A percentile compares a stretch with the other conserved stretches of the same genome.
phyloP scores from a whole-genome alignment of 2,329 filamentous ascomycete species.

The Penicillium sp. region DNA sequence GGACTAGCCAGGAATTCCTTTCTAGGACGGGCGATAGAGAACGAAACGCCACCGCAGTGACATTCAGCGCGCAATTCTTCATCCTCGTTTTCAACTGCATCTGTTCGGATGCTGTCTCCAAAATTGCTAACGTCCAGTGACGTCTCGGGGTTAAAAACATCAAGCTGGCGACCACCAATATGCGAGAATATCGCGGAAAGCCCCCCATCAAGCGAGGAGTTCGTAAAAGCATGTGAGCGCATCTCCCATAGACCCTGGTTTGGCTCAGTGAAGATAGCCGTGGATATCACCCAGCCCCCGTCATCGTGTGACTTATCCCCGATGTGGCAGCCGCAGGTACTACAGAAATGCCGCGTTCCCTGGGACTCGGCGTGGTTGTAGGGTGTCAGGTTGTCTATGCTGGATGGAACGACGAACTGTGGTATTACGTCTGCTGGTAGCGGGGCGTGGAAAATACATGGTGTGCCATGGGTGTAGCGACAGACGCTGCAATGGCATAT shows the following conservation, averaged over 20 bases:
- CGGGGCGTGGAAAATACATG: conserved; percentile 27
- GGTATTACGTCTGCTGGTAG: conserved; percentile 23
- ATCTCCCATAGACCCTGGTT: conserved; percentile 21
- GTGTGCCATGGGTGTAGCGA: conserved; percentile 42
- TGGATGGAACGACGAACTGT: conserved; percentile 26
- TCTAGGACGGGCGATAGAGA: conserved; percentile 43
- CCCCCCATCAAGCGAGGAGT: conserved; percentile 20
- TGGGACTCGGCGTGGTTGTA: conserved; percentile 34
- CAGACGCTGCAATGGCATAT: conserved; percentile 50
- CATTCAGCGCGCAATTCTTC: conserved; percentile 41
- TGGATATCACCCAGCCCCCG: conserved; percentile 25
- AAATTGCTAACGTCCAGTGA: neutral
- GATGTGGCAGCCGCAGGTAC: conserved; percentile 45
- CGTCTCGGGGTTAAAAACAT: conserved; percentile 12
- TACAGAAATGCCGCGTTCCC: conserved; percentile 43
- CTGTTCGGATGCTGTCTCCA: neutral
- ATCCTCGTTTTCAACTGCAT: neutral
- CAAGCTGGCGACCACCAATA: conserved; percentile 17
- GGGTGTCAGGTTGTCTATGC: conserved; percentile 17
- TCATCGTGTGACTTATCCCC: conserved; percentile 15
- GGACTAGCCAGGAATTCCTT: conserved; percentile 31
- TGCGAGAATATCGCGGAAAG: conserved; percentile 18
- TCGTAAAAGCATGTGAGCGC: conserved; percentile 19
- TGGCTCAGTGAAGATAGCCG: conserved; percentile 25
- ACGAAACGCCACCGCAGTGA: conserved; percentile 47